A percentile compares a stretch with the other conserved stretches of the same genome.
These are phyloP conservation scores for Aspergillus saccharolyticus DNA, from an alignment of 495 filamentous ascomycete species.

Conservation along the genomic window DNA sequence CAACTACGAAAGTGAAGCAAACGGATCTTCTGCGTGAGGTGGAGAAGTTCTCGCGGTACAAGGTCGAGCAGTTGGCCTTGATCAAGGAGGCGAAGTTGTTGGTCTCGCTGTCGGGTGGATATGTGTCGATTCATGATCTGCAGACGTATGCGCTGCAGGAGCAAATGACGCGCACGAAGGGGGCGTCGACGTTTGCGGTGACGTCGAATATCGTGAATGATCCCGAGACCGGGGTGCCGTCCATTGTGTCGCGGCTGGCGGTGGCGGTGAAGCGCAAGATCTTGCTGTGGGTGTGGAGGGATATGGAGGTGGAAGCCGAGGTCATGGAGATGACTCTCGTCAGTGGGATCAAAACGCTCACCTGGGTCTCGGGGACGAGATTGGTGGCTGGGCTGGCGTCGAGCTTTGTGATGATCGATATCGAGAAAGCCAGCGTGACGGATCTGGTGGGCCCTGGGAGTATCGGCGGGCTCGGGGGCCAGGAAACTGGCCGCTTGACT, in stretches of 20 bases:
- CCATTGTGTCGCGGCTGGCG: constrained; percentile 83
- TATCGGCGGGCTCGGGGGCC: constrained; percentile 60
- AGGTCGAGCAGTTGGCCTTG: constrained; percentile 86
- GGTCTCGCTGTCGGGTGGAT: constrained; percentile 81
- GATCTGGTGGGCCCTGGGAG: constrained; percentile 78
- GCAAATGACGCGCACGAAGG: constrained; percentile 73
- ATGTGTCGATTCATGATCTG: constrained; percentile 83
- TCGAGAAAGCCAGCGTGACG: constrained; percentile 61
- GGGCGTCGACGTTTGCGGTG: constrained; percentile 84
- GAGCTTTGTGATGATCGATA: constrained; percentile 83
- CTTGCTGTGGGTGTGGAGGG: constrained; percentile 90
- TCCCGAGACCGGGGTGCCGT: constrained; percentile 73
- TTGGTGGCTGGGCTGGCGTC: constrained; percentile 82
- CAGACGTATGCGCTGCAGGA: constrained; percentile 77
- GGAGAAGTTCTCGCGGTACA: constrained; percentile 85
- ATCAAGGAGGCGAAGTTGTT: constrained; percentile 92
- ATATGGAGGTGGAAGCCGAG: constrained; percentile 76
- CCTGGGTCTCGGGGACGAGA: constrained; percentile 82
- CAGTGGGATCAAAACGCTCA: constrained; percentile 75
- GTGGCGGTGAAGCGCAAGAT: constrained; percentile 90
- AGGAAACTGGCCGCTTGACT: constrained; percentile 58
- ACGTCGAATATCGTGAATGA: constrained; percentile 94
- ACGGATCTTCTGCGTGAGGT: constrained; percentile 83
- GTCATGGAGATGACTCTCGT: constrained; percentile 71
- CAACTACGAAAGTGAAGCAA: constrained; percentile 45